phyloP scores from a whole-genome alignment of 1,284 basidiomycete genomes.

The Cutaneotrichosporon spelunceum region DNA sequence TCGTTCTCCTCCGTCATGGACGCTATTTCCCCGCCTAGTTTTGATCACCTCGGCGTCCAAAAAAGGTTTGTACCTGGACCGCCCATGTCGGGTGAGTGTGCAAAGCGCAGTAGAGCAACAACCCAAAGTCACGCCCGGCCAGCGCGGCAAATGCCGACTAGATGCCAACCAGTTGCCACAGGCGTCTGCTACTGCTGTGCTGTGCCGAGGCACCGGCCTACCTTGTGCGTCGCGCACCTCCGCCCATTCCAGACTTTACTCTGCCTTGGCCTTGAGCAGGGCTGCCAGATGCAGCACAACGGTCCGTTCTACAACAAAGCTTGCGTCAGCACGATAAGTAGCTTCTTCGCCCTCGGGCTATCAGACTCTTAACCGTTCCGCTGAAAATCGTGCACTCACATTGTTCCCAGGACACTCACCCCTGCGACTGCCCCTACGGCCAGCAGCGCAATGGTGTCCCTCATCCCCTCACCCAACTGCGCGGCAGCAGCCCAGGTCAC shows the following conservation, averaged over 20 bases:
- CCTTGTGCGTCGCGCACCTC: background rate
- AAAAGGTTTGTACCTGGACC: background rate
- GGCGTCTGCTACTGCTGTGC: no score
- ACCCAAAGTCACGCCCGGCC: background rate
- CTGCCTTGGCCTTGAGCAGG: background rate
- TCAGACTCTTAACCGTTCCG: background rate
- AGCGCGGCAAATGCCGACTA: background rate
- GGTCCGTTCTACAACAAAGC: conserved; percentile 2
- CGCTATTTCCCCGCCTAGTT: background rate
- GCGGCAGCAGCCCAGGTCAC: conserved; percentile 5
- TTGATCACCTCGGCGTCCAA: background rate
- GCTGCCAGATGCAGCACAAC: background rate
- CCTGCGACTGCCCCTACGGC: conserved; percentile 32
- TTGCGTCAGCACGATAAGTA: conserved; percentile 5
- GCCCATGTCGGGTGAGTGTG: background rate
- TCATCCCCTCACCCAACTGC: background rate
- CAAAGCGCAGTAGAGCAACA: background rate
- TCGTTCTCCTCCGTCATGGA: background rate
- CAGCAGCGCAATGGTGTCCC: conserved; percentile 20
- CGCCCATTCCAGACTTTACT: background rate
- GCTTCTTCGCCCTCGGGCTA: background rate
- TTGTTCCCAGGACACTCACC: conserved; percentile 28
- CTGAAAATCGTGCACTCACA: conserved; percentile 26
- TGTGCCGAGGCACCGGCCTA: background rate
- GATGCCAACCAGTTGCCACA: background rate